A percentile compares a stretch with the other conserved stretches of the same genome.
These are phyloP conservation scores for Tillandsia fasciculata DNA, from an alignment of 176 grass and related monocot species.

Conservation along the genomic window DNA sequence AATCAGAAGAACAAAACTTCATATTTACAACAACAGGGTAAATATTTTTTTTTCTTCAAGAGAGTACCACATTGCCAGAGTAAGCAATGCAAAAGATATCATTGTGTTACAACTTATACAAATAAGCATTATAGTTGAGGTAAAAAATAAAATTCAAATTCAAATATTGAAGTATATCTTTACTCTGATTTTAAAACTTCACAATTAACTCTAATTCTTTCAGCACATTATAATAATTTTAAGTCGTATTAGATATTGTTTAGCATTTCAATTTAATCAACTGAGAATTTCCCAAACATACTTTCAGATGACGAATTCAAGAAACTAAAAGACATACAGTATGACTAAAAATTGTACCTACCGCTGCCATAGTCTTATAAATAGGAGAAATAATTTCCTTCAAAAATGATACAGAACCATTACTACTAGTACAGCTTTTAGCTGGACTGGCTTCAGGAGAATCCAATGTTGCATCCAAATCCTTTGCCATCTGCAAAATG, in stretches of 20 bases:
- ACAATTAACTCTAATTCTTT: not conserved
- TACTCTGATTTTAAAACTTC: not conserved
- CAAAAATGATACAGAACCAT: constrained; percentile 55
- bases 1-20: not conserved
- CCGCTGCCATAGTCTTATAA: constrained; percentile 61
- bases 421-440: constrained; percentile 36
- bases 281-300: too few species aligned
- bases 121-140: too few species aligned
- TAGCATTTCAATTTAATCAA: too few species aligned
- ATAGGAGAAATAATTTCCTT: constrained; percentile 75
- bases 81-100: too few species aligned
- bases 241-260: too few species aligned
- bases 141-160: too few species aligned
- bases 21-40: not conserved
- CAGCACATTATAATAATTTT: too few species aligned
- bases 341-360: constrained; percentile 28
- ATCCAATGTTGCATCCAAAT: constrained; percentile 86
- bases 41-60: too few species aligned
- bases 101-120: too few species aligned
- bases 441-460: constrained; percentile 60
- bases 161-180: too few species aligned
- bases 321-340: not conserved
- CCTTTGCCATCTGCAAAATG: constrained; percentile 80
- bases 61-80: too few species aligned
- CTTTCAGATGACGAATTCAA: not conserved